Percentiles rank a stretch among this genome's conserved stretches.
Evolutionary conservation across 2,329 filamentous ascomycete species (phyloP).

Genomic region (Beauveria sp.): DNA sequence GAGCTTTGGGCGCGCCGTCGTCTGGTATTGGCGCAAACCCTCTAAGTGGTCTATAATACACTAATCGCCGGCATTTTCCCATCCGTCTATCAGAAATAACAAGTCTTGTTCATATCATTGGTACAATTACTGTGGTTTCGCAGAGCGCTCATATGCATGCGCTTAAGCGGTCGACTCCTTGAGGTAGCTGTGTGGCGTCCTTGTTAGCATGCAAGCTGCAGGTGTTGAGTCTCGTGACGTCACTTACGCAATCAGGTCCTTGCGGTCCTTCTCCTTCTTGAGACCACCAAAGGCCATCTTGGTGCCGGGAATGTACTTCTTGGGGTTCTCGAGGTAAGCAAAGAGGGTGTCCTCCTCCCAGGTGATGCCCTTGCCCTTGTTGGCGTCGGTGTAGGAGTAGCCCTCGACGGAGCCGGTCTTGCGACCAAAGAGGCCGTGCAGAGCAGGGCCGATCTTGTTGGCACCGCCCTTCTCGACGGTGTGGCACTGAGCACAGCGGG

Average conservation of each 20-base stretch:
- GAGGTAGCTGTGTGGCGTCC: constrained; percentile 46
- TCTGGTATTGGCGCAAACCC: constrained; percentile 20
- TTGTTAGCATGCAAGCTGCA: constrained; percentile 18
- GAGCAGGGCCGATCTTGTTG: constrained; percentile 97
- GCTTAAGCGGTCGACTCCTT: constrained; percentile 62
- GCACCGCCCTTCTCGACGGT: constrained; percentile 81
- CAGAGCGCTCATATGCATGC: constrained; percentile 9
- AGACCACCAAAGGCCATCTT: constrained; percentile 99
- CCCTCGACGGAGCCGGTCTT: constrained; percentile 86
- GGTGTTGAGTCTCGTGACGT: background rate
- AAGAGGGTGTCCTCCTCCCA: constrained; percentile 89
- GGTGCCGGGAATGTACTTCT: constrained; percentile 99
- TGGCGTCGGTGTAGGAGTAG: constrained; percentile 97
- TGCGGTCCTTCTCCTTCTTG: constrained; percentile 99
- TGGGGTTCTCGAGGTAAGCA: constrained; percentile 99
- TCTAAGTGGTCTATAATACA: constrained; percentile 31
- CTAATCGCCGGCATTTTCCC: constrained; percentile 19
- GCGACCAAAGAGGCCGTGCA: constrained; percentile 96
- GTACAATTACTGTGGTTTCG: constrained; percentile 10
- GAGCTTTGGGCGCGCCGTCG: constrained; percentile 23
- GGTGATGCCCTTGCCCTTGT: constrained; percentile 90
- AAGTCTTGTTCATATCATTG: constrained; percentile 8
- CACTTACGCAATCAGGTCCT: constrained; percentile 93
- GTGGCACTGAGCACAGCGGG: constrained; percentile 97
- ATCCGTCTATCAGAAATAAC: constrained; percentile 26